Evolutionary conservation across 2,329 filamentous ascomycete species (phyloP), one percentile per base, ranked within the genome.

Genomic region (Fusarium brevicatenulatum): DNA sequence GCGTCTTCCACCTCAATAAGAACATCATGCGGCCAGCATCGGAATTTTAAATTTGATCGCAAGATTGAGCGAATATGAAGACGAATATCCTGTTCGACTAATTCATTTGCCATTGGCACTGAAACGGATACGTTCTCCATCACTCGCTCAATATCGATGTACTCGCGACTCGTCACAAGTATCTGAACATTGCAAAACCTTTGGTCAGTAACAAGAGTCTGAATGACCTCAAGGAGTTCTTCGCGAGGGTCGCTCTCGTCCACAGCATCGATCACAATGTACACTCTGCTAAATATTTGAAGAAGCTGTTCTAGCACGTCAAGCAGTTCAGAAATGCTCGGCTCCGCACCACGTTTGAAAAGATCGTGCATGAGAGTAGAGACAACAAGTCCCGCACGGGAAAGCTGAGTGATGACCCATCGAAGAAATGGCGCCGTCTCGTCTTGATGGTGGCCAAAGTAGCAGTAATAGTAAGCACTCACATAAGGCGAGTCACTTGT

Each of bases 351-450:
- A 0, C 16, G 19, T 4, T 0, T 18, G 4, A 1, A 47, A 2
- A 58, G 13, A 3, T 58, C 5, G 4, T 37, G 13, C 2, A 8
- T 9, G 0, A 36, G 3, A 4, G 16, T 21, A 1, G 54, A 47
- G 5, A 46, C 3, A 4, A 47, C 13, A 0, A 0, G 7, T 8
- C 19, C 42, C 1, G 2, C 5, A 0, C 32, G 55, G 1, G 34
- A 58, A 1, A 58, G 32, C 23, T 49, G 42, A 8, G 19, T 11
- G 3, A 58, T 47, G 4, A 21, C 10, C 23, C 23, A 58, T n/a
- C 19, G 21, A 1, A 58, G 19, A 36, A 58, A 37, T 0, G 42
- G 43, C 0, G 9, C 10, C 2, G 55, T 2, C 19, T 58, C 55
- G 2, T 49, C 42, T 16, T 58, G 42, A 2, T 49, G 19, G 1